These are phyloP conservation scores for Parmales sp. DNA, from an alignment of 108 stramenopile genomes.

Conservation along the genomic window DNA sequence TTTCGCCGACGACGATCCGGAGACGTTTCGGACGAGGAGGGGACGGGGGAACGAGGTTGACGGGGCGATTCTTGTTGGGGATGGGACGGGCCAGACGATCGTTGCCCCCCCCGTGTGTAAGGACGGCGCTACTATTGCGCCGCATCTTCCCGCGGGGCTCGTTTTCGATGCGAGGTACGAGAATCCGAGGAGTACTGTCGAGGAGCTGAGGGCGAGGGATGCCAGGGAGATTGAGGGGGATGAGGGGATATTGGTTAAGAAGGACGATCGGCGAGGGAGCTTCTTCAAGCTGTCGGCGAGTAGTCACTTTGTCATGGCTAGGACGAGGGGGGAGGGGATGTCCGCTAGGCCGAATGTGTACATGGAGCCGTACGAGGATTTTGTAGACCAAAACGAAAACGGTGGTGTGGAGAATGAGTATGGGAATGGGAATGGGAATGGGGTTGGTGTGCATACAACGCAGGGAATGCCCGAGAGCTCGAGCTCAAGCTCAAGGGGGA, in stretches of 20 bases:
- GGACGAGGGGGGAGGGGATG: too few species aligned
- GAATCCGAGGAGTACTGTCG: background rate
- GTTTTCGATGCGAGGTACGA: background rate
- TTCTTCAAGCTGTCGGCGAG: background rate
- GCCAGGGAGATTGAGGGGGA: background rate
- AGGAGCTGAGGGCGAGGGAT: background rate
- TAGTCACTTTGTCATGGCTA: too few species aligned
- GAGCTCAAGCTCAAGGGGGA: too few species aligned
- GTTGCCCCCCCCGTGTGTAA: background rate
- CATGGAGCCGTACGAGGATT: too few species aligned
- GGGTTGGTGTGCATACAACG: too few species aligned
- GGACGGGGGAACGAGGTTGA: background rate
- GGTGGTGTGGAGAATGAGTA: too few species aligned
- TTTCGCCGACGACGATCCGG: too few species aligned
- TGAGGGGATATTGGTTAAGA: background rate
- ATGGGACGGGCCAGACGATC: background rate
- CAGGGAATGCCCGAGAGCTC: too few species aligned
- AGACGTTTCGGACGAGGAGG: too few species aligned
- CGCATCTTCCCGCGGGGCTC: background rate
- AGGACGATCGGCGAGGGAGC: background rate
- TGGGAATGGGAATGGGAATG: too few species aligned
- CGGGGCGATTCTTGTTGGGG: background rate
- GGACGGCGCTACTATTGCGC: background rate
- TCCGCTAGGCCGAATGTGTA: too few species aligned
- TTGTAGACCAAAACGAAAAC: too few species aligned